Conservation (phyloP, 2,329 filamentous ascomycete species). For the Dryadomyces sulphureus region DNA sequence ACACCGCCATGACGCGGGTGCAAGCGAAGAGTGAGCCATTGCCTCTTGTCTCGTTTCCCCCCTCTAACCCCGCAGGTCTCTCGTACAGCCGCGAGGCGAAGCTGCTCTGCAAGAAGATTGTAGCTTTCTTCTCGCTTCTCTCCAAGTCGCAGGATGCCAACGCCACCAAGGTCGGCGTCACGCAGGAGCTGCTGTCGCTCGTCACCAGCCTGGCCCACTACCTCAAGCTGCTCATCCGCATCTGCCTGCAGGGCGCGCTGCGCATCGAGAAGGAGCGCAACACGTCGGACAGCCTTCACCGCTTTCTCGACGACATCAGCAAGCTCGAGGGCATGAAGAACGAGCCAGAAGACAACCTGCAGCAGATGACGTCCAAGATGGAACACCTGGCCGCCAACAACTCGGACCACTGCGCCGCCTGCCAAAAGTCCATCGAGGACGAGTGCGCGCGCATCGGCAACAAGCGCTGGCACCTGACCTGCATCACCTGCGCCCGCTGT, state of each 20-base stretch:
- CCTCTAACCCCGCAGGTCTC: constrained; percentile 40
- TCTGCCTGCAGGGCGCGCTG: constrained; percentile 85
- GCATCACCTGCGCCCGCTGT: constrained; percentile 60
- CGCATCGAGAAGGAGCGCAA: constrained; percentile 77
- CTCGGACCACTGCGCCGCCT: constrained; percentile 72
- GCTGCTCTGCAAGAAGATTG: constrained; percentile 97
- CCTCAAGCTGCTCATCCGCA: constrained; percentile 90
- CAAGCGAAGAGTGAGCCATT: constrained; percentile 56
- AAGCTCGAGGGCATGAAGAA: constrained; percentile 66
- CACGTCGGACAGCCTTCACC: constrained; percentile 59
- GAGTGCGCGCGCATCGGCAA: constrained; percentile 69
- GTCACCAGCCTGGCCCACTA: constrained; percentile 96
- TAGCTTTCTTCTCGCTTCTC: constrained; percentile 88
- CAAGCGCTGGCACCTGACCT: constrained; percentile 70
- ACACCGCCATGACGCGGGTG: constrained; percentile 51
- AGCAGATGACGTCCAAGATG: constrained; percentile 52
- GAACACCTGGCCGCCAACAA: constrained; percentile 55
- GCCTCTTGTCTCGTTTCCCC: background rate
- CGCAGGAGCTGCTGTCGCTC: constrained; percentile 91
- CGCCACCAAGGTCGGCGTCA: constrained; percentile 84
- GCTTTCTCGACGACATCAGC: constrained; percentile 71
- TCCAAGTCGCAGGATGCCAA: constrained; percentile 89
- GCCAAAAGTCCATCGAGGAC: constrained; percentile 82
- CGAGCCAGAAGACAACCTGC: constrained; percentile 35
- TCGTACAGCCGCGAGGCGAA: constrained; percentile 95